phyloP scores from a whole-genome alignment of 768 basidiomycete species.

The Chalciporus pseudorubinellus region DNA sequence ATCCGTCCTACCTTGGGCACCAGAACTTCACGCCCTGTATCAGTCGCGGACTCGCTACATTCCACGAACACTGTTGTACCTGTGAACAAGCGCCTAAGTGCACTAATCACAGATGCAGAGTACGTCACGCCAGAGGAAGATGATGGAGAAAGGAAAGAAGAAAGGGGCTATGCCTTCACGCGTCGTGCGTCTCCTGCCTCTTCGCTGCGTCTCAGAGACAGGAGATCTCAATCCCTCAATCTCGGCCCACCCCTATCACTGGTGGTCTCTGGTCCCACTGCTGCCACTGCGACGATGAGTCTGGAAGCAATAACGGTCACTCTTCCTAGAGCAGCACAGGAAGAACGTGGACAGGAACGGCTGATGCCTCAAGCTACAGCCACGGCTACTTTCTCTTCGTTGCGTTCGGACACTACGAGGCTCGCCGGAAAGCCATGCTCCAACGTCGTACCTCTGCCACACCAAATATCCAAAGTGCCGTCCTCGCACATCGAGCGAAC shows the following conservation, averaged over 20 bases:
- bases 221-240: slow-evolving; percentile 66
- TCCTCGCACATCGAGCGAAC: slow-evolving; percentile 27
- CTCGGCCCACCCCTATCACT: slow-evolving; percentile 37
- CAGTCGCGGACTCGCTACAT: slow-evolving; percentile 74
- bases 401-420: slow-evolving; percentile 20
- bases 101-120: slow-evolving; percentile 64
- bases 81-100: slow-evolving; percentile 62
- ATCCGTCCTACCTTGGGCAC: slow-evolving; percentile 53
- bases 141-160: slow-evolving; percentile 27
- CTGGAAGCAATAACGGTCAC: slow-evolving; percentile 30
- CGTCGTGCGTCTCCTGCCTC: slow-evolving; percentile 41
- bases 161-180: slow-evolving; percentile 15
- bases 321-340: slow-evolving; percentile 26
- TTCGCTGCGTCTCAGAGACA: slow-evolving; percentile 47
- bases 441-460: slow-evolving; percentile 15
- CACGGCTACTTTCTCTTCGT: slow-evolving; percentile 39
- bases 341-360: slow-evolving; percentile 39
- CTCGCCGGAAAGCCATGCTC: slow-evolving; percentile 28
- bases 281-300: slow-evolving; percentile 31
- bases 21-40: slow-evolving; percentile 67
- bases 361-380: slow-evolving; percentile 43
- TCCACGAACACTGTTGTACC: slow-evolving; percentile 73
- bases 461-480: slow-evolving; percentile 28
- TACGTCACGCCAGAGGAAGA: slow-evolving; percentile 63
- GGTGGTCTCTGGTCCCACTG: slow-evolving; percentile 24